Base-by-base conservation (phyloP, 2,329 filamentous ascomycete genomes). In the Trichoderma simmonsii region DNA sequence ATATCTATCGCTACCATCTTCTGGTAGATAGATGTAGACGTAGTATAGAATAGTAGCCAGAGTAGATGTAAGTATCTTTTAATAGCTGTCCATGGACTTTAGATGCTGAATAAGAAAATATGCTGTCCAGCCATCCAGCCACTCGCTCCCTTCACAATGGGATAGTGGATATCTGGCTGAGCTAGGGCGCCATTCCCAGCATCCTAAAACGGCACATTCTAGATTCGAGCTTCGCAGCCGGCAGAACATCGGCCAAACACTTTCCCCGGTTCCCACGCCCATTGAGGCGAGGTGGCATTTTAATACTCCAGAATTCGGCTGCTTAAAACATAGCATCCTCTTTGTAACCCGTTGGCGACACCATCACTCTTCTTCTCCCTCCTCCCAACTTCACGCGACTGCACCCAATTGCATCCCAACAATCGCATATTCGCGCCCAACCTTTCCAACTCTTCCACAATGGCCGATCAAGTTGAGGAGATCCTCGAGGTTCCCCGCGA, bases 401-500 rank as follows among this genome's bases (percentile, higher is more conserved):
- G 21, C 18, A 24, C 18, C 21, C 70, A 67, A 67, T 63, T 63
- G 61, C 48, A 61, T 48, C 26, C 18, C 4, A 57, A 32, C 48
- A 32, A 48, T 18, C 18, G 6, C 15, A 8, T 28, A 12, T 26
- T 28, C 56, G 51, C 48, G 57, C 18, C 14, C 12, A n/a, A n/a
- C 15, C 9, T 15, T 39, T 39, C 14, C 26, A 48, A 12, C n/a
- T 8, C 12, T 30, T 32, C n/a, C 81, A 83, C 77, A 79, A 90
- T 90, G 88, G 86, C 89, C 81, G 91, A 92, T 80, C 87, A 91
- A 81, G 81, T 92, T 77, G 89, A 92, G 82, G 90, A 92, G 80
- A 84, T 93, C 78, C 87, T 92, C 79, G 91, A 93, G 76, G 86
- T 90, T 80, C 90, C 90, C 77, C 85, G 85, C 80, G 89, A 91